Base-by-base conservation (phyloP, 2,329 filamentous ascomycete genomes). In the Diaporthe vaccinii region DNA sequence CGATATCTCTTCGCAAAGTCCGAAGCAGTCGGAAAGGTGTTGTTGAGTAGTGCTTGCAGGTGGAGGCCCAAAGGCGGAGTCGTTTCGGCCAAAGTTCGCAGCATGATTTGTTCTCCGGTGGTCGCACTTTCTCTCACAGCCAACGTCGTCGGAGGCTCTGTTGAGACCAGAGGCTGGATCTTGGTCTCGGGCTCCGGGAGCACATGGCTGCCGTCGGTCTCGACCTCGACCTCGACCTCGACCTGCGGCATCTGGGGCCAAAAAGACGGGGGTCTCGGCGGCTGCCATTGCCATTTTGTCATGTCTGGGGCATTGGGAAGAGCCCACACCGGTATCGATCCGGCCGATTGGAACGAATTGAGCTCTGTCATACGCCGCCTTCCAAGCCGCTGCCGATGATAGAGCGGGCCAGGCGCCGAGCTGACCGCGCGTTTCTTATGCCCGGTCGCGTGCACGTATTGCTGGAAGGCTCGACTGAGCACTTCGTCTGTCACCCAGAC, bases 401-500 rank as follows among this genome's bases (percentile, higher is more conserved):
- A 90, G 77, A 91, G 83, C 0, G 89, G 89, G 0, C 89, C 90
- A 0, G 88, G 87, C 9, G 87, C 84, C 36, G 86, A 88, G 78
- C 83, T 82, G 62, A 79, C 80, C 22, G 79, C 78, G 49, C 84
- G 82, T 25, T 79, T 79, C 39, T 73, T 75, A 59, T 75, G 59
- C 51, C 76, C 75, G 10, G 84, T 85, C 17, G 86, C 76, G 41
- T 76, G 78, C 65, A 85, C 85, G 79, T 85, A 88, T 25, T 85
- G 84, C 62, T 87, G 85, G 78, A 91, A 89, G 3, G 88, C 87
- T 71, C 84, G 82, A 34, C 84, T 82, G 20, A 93, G 85, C 34
- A 89, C 78, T 61, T 89, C 85, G 78, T 93, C 91, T 41, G 88
- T 87, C 77, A 93, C 87, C 90, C 91, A 93, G 78, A 92, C 80